These are phyloP conservation scores for Pinguiococcus pyrenoidosus DNA, from an alignment of 108 stramenopile species.

Conservation along the genomic window DNA sequence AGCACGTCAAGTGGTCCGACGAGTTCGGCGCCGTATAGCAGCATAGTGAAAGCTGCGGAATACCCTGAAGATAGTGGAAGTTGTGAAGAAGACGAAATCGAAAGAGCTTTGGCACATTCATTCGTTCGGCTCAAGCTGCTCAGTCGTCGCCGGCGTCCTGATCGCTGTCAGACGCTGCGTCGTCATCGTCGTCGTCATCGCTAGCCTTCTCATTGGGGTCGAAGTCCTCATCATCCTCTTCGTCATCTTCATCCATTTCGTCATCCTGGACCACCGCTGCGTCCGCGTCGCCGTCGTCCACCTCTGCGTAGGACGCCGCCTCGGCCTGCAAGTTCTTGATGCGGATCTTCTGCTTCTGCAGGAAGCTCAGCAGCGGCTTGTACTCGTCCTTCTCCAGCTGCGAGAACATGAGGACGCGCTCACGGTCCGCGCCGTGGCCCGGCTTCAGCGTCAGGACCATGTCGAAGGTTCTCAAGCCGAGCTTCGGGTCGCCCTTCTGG, in stretches of 20 bases:
- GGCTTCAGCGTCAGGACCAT: not conserved
- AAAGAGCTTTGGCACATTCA: too few species aligned
- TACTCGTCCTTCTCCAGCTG: slow-evolving; percentile 20
- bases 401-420: not conserved
- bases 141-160: too few species aligned
- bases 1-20: slow-evolving; percentile 1
- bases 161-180: too few species aligned
- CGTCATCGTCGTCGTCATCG: too few species aligned
- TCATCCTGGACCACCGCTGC: slow-evolving; percentile 12
- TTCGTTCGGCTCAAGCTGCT: too few species aligned
- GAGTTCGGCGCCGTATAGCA: slow-evolving; percentile 9
- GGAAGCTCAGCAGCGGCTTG: slow-evolving; percentile 44
- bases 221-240: too few species aligned
- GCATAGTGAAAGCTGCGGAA: too few species aligned
- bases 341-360: slow-evolving; percentile 63
- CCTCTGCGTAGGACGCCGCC: slow-evolving; percentile 5
- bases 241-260: not conserved
- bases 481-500: slow-evolving; percentile 68
- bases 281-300: slow-evolving; percentile 19
- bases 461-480: slow-evolving; percentile 40
- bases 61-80: too few species aligned
- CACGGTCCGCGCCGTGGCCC: not conserved
- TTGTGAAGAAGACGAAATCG: too few species aligned
- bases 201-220: too few species aligned
- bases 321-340: slow-evolving; percentile 77